A percentile compares a stretch with the other conserved stretches of the same genome.
phyloP scores from a whole-genome alignment of 352 stramenopile species.

The Phytophthora pluvialis region DNA sequence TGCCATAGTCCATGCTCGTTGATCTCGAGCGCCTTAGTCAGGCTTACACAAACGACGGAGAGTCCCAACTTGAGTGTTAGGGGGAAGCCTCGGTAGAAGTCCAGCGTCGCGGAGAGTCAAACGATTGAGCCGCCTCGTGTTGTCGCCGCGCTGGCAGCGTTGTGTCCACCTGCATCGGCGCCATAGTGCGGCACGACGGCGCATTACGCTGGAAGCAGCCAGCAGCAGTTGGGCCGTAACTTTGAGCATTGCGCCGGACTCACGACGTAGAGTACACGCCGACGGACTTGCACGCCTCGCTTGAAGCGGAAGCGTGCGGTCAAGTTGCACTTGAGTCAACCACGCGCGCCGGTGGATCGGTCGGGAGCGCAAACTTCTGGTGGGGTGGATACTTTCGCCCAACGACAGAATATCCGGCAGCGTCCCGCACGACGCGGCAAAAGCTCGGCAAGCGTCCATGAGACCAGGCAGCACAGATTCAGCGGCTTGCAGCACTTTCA shows the following conservation, averaged over 20 bases:
- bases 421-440: too few species aligned
- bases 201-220: not conserved
- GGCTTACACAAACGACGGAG: too few species aligned
- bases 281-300: not conserved
- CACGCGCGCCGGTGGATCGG: conserved; percentile 22
- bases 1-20: not conserved
- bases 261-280: not conserved
- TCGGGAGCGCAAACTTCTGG: conserved; percentile 15
- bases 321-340: conserved; percentile 22
- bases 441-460: too few species aligned
- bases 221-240: not conserved
- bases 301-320: conserved; percentile 1
- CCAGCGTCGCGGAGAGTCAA: too few species aligned
- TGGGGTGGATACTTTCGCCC: conserved; percentile 21
- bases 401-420: conserved; percentile 14
- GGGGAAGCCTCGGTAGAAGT: too few species aligned
- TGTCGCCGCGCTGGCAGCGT: too few species aligned
- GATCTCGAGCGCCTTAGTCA: too few species aligned
- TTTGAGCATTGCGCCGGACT: not conserved
- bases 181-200: not conserved
- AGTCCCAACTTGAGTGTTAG: too few species aligned
- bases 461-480: too few species aligned
- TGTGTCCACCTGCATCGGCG: not conserved
- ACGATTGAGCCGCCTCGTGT: too few species aligned
- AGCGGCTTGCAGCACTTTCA: too few species aligned